Conservation (phyloP, 2,329 filamentous ascomycete species). For the Fonsecaea pugnacius region DNA sequence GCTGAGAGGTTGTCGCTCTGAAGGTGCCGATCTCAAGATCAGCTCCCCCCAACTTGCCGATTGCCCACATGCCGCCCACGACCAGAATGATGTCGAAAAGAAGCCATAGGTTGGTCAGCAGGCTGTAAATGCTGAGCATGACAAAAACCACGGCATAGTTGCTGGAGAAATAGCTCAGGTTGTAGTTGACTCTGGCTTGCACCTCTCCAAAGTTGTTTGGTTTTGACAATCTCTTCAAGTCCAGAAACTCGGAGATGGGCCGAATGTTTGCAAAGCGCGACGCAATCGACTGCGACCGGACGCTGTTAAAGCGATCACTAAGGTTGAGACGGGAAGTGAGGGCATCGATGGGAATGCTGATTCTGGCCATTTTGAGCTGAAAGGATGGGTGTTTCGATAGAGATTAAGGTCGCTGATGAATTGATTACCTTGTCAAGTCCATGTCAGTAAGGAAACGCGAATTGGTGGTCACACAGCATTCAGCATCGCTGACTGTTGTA, state of each 20-base stretch:
- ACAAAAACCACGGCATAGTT: slow-evolving; percentile 94
- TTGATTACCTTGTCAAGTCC: background rate
- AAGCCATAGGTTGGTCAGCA: slow-evolving; percentile 83
- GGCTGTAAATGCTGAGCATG: slow-evolving; percentile 93
- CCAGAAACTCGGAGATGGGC: slow-evolving; percentile 90
- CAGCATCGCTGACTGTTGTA: background rate
- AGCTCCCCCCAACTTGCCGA: slow-evolving; percentile 84
- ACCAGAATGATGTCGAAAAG: slow-evolving; percentile 93
- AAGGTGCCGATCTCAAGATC: slow-evolving; percentile 86
- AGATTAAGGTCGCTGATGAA: background rate
- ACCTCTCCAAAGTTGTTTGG: slow-evolving; percentile 87
- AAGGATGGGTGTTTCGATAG: background rate
- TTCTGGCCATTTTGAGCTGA: slow-evolving; percentile 69
- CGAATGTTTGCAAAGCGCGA: slow-evolving; percentile 90
- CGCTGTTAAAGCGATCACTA: slow-evolving; percentile 78
- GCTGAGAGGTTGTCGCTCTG: slow-evolving; percentile 84
- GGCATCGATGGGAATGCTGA: slow-evolving; percentile 89
- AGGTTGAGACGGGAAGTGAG: slow-evolving; percentile 90
- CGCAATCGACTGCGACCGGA: slow-evolving; percentile 77
- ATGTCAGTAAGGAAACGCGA: background rate
- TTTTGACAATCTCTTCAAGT: slow-evolving; percentile 94
- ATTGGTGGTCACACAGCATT: background rate
- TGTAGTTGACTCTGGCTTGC: slow-evolving; percentile 95
- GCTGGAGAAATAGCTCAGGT: slow-evolving; percentile 94
- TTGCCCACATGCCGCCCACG: slow-evolving; percentile 83